Evolutionary conservation across 345 rosid species (phyloP).

Genomic region (Murraya paniculata): DNA sequence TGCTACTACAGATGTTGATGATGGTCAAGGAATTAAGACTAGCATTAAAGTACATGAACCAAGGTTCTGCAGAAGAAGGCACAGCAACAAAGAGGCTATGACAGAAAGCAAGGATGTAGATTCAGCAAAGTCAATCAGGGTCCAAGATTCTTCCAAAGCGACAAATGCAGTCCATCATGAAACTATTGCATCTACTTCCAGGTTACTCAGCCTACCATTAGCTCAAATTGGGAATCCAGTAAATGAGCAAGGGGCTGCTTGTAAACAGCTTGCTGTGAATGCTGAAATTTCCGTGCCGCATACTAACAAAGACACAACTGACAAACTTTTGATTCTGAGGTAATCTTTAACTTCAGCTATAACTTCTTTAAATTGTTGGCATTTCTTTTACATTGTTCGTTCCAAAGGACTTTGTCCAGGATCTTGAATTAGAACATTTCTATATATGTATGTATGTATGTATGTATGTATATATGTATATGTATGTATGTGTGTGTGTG

Average conservation of each 20-base stretch:
- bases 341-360: neutral
- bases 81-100: neutral
- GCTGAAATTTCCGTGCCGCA: neutral
- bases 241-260: slow-evolving; percentile 4
- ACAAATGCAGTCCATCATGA: neutral
- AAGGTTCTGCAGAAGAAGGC: neutral
- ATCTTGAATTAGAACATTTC: no score
- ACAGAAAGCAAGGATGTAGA: neutral
- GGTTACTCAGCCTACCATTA: neutral
- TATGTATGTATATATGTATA: no score
- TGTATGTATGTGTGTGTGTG: no score
- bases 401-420: no score
- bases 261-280: neutral
- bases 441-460: no score
- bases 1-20: neutral
- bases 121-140: neutral
- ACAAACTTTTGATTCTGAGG: slow-evolving; percentile 17
- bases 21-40: neutral
- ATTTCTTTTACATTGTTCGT: no score
- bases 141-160: neutral
- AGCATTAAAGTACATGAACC: neutral
- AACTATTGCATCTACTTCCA: neutral
- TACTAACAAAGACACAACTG: neutral
- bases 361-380: neutral
- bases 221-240: neutral